These are phyloP conservation scores for Lathyrus oleraceus DNA, from an alignment of 306 rosid species.

Conservation along the genomic window DNA sequence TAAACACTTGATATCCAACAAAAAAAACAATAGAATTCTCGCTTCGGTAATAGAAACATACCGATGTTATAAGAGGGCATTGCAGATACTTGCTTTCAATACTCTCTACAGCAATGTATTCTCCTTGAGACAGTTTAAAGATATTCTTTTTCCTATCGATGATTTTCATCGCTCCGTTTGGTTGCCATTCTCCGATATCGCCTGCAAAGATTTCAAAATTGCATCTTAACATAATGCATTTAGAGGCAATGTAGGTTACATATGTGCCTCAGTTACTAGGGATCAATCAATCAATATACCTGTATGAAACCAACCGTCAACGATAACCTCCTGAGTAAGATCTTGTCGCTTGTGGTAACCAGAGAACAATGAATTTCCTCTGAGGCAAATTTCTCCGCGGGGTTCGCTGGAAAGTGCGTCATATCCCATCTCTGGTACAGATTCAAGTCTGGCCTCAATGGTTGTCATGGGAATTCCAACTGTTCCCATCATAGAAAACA, in stretches of 20 bases:
- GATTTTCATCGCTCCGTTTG: constrained; percentile 85
- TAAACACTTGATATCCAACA: neutral
- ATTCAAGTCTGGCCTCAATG: constrained; percentile 89
- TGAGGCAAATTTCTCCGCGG: constrained; percentile 84
- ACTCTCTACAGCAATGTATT: constrained; percentile 89
- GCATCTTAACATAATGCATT: constrained; percentile 7
- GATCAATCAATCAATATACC: constrained; percentile 41
- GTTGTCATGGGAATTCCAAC: constrained; percentile 83
- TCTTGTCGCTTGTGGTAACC: constrained; percentile 85
- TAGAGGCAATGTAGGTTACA: neutral
- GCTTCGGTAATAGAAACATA: constrained; percentile 43
- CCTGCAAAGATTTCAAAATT: constrained; percentile 52
- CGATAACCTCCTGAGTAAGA: constrained; percentile 70
- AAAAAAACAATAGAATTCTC: neutral
- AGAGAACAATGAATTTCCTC: constrained; percentile 73
- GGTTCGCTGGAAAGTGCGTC: constrained; percentile 71
- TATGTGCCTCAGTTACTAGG: neutral
- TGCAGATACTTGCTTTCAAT: constrained; percentile 75
- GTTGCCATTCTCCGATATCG: constrained; percentile 96
- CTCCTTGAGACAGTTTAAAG: constrained; percentile 94
- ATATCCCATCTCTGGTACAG: constrained; percentile 53
- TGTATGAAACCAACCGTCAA: constrained; percentile 98
- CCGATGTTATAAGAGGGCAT: constrained; percentile 79
- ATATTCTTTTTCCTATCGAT: constrained; percentile 91
- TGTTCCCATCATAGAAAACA: constrained; percentile 72